phyloP scores from a whole-genome alignment of 2,329 filamentous ascomycete species.

The Paraphoma chrysanthemicola region DNA sequence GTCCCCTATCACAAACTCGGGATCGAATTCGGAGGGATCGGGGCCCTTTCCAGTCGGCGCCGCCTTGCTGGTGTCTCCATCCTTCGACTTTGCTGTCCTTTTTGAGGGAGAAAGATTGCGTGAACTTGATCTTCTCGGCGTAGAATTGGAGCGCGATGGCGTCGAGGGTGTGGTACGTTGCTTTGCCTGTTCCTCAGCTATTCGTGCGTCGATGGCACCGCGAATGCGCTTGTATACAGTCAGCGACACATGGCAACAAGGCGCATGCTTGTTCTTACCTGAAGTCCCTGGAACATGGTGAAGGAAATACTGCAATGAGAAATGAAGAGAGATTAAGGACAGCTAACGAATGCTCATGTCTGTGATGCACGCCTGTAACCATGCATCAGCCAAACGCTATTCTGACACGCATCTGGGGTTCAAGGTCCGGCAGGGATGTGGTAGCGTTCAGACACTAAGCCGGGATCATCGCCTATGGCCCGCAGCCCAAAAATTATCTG shows the following conservation, averaged over 20 bases:
- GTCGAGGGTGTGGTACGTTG: constrained; percentile 63
- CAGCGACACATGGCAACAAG: not conserved
- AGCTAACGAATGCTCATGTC: constrained; percentile 9
- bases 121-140: constrained; percentile 55
- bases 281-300: constrained; percentile 46
- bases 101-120: constrained; percentile 49
- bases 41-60: constrained; percentile 64
- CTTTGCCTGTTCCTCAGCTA: constrained; percentile 89
- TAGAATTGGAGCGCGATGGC: constrained; percentile 53
- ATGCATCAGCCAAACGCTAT: constrained; percentile 20
- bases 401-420: constrained; percentile 24
- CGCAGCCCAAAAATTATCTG: constrained; percentile 17
- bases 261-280: constrained; percentile 19
- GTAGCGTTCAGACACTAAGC: constrained; percentile 2
- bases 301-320: constrained; percentile 12
- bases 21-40: constrained; percentile 87
- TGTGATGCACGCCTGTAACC: constrained; percentile 25
- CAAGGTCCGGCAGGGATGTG: constrained; percentile 8
- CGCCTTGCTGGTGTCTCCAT: constrained; percentile 43
- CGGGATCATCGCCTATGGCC: not conserved
- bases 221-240: constrained; percentile 71
- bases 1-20: constrained; percentile 85
- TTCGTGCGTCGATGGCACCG: constrained; percentile 83
- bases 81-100: constrained; percentile 36
- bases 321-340: constrained; percentile 9